Base-by-base conservation (phyloP, 2,329 filamentous ascomycete genomes). In the Myotisia sp. region DNA sequence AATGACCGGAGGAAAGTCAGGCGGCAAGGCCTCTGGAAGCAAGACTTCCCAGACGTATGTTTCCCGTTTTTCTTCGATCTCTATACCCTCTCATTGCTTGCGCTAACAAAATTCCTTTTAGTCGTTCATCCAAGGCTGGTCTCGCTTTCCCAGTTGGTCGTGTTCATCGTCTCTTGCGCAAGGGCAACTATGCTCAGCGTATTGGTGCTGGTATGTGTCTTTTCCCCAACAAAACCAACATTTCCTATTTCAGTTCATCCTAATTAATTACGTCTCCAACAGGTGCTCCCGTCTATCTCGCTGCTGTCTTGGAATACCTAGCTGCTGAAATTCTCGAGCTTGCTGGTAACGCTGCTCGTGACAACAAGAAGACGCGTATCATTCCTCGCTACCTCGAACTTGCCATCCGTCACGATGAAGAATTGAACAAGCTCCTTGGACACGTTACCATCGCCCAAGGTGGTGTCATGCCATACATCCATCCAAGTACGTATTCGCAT, bases 361-460 rank as follows among this genome's bases (percentile, higher is more conserved):
- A 98, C 70, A 94, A 95, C 79, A 98, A 98, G 83, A 95, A 95
- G 81, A 98, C 87, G 47, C 86, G 90, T 80, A 98, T 98, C 70
- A 98, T 95, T 42, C 90, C 90, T 47, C 85, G 90, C 65, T 90
- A 98, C 67, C 76, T 98, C 30, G 90, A 98, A 71, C 84, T 98
- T 52, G 90, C 90, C 66, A 98, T 98, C 71, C 79, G 90, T 58
- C 94, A 94, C 70, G 87, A 95, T 64, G 87, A 95, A 75, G 90
- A 98, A 68, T 65, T 95, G 81, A 94, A 95, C 81, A 95, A 93
- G 76, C 79, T 92, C 44, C 73, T 93, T 46, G 86, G 86, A 39
- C 84, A 92, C 61, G 85, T 93, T 65, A 94, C 85, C 60, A 93
- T 93, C 54, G 85, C 86, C 61, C 86, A 93, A 68, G 85, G 84